Base-by-base conservation (phyloP, 768 basidiomycete species). In the Lactifluus rugatus region DNA sequence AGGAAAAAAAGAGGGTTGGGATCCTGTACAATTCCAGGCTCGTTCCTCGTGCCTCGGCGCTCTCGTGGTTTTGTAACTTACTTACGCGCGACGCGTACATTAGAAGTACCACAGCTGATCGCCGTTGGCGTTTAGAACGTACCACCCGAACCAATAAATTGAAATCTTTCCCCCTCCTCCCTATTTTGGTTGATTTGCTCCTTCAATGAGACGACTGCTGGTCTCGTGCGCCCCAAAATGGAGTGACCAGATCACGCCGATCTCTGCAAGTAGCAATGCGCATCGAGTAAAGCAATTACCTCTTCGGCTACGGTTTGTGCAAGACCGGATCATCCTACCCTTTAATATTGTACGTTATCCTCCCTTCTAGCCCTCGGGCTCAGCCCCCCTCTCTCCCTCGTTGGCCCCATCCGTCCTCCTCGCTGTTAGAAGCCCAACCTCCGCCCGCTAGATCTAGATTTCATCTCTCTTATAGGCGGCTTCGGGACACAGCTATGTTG, bases 401-500 rank as follows among this genome's bases (percentile, higher is more conserved):
- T 58, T 58, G 57, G 32, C 23, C 37, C 21, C 21, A 37, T 19
- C 45, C 51, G 31, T 26, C 46, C 36, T 34, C 51, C 39, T 48
- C 57, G 52, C 39, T 4, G 11, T 42, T 41, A 34, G 52, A 25
- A 48, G 46, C 39, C n/a, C 37, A 41, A 34, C 25, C 11, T 34
- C 47, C 31, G 46, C n/a, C n/a, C 17, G 39, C 23, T 13, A 42
- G 57, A 58, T 58, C 57, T 42, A 26, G 57, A 58, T 58, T 42
- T 58, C 46, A 42, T 58, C 16, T 54, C 37, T 42, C 25, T 48
- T 52, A 44, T 36, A 37, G 36, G 26, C 17, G 28, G 36, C 47
- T 54, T 58, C 57, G 47, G 52, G 28, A 48, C 44, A 37, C 36
- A 32, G 45, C 52, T 39, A 19, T 34, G 52, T 53, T 31, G 25